Evolutionary conservation across 2,329 filamentous ascomycete species (phyloP).

Genomic region (Verticillium nonalfalfae): DNA sequence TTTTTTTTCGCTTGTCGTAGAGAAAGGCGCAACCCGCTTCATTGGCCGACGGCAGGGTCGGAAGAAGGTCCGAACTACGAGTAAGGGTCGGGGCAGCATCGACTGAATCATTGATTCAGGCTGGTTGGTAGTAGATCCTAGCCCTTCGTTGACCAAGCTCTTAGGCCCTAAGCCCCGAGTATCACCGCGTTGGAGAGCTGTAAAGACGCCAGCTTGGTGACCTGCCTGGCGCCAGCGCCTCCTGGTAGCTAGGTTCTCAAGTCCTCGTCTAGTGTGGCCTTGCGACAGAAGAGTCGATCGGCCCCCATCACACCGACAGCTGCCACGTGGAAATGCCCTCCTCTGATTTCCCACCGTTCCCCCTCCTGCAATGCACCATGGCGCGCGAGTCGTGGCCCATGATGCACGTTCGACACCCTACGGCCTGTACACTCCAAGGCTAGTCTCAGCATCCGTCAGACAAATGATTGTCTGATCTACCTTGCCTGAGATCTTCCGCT

Average conservation of each 20-base stretch:
- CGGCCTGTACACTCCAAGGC: neutral
- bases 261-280: neutral
- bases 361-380: neutral
- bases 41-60: neutral
- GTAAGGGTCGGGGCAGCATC: neutral
- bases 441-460: neutral
- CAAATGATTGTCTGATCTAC: neutral
- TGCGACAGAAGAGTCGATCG: neutral
- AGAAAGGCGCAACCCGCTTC: neutral
- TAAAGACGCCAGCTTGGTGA: neutral
- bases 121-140: neutral
- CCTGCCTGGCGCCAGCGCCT: neutral
- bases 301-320: neutral
- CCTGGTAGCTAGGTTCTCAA: neutral
- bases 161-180: neutral
- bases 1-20: neutral
- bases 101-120: neutral
- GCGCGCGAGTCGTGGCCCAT: neutral
- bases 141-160: neutral
- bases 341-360: neutral
- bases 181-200: neutral
- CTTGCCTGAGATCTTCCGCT: neutral
- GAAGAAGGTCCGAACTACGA: neutral
- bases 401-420: neutral
- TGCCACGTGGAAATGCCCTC: neutral